These are phyloP conservation scores for Trametes gibbosa DNA, from an alignment of 768 basidiomycete genomes.

Conservation along the genomic window DNA sequence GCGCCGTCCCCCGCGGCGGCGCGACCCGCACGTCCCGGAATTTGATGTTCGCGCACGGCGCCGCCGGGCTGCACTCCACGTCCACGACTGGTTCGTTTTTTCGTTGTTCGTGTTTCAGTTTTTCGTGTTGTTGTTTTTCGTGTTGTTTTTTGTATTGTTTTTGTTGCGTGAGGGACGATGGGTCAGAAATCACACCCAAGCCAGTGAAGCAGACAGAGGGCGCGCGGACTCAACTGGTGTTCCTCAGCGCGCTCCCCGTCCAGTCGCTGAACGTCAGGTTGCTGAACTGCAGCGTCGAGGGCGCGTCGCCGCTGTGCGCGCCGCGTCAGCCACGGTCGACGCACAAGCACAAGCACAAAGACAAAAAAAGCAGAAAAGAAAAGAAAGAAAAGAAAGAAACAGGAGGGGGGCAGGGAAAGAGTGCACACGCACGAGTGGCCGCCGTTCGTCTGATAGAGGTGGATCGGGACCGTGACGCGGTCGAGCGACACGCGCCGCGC, in stretches of 20 bases:
- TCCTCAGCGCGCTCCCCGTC: conserved; percentile 41
- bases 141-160: too few species aligned
- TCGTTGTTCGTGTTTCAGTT: too few species aligned
- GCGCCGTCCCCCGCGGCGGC: conserved; percentile 36
- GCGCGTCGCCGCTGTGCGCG: conserved; percentile 6
- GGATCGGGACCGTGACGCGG: conserved; percentile 43
- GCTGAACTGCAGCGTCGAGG: conserved; percentile 45
- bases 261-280: conserved; percentile 46
- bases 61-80: conserved; percentile 49
- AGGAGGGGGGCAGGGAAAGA: not conserved
- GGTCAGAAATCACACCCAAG: too few species aligned
- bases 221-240: too few species aligned
- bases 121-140: too few species aligned
- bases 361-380: too few species aligned
- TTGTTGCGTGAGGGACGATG: too few species aligned
- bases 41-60: conserved; percentile 42
- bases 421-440: conserved; percentile 37
- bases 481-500: conserved; percentile 42
- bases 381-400: too few species aligned
- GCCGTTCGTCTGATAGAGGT: conserved; percentile 52
- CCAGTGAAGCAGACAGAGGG: too few species aligned
- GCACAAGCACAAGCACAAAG: too few species aligned
- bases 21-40: conserved; percentile 38
- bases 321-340: not conserved
- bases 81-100: conserved; percentile 50